Evolutionary conservation across 257 asterid species (phyloP).

Genomic region (Eucommia ulmoides): DNA sequence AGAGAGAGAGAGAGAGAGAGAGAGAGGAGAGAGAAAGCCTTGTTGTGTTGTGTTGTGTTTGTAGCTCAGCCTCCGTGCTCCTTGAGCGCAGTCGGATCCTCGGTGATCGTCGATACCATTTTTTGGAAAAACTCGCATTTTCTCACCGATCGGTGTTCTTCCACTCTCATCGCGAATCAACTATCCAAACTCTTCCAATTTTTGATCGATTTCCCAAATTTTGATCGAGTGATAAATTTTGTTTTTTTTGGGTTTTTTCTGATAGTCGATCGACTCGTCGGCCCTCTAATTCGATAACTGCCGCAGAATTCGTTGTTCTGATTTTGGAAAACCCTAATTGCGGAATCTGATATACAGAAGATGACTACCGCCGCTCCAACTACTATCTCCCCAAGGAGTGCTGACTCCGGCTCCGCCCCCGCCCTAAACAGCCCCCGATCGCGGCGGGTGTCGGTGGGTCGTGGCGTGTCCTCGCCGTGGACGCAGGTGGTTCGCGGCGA

Average conservation of each 20-base stretch:
- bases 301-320: neutral
- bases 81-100: constrained; percentile 8
- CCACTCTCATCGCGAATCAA: neutral
- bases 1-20: constrained; percentile 7
- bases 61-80: neutral
- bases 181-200: neutral
- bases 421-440: constrained; percentile 1
- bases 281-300: constrained; percentile 2
- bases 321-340: constrained; percentile 8
- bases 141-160: neutral
- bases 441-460: constrained; percentile 15
- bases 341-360: constrained; percentile 9
- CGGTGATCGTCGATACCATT: constrained; percentile 9
- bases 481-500: constrained; percentile 17
- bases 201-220: constrained; percentile 8
- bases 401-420: constrained; percentile 7
- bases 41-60: neutral
- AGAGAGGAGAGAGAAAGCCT: constrained; percentile 8
- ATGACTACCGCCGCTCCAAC: constrained; percentile 31
- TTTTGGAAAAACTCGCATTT: constrained; percentile 1
- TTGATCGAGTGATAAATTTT: neutral
- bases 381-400: constrained; percentile 25
- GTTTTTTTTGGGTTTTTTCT: constrained; percentile 4
- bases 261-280: neutral
- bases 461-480: constrained; percentile 16